phyloP scores from a whole-genome alignment of 306 rosid genomes.

The Dryas octopetala region DNA sequence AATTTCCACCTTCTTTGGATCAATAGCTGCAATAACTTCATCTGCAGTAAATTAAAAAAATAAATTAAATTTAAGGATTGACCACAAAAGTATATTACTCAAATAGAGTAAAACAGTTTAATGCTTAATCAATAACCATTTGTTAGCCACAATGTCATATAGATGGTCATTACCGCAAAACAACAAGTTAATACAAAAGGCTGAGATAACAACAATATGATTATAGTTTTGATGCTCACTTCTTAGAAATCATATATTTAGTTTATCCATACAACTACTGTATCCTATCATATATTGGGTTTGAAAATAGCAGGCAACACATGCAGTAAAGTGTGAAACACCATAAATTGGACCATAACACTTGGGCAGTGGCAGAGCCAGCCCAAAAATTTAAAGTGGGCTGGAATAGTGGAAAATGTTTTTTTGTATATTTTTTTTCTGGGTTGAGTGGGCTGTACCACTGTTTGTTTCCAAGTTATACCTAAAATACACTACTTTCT shows the following conservation, averaged over 20 bases:
- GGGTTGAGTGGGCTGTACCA: no score
- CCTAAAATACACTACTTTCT: no score
- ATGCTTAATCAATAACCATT: constrained; percentile 4
- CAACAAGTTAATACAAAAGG: background rate
- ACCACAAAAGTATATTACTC: constrained; percentile 8
- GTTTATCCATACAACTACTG: no score
- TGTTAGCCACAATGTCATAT: background rate
- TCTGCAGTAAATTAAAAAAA: constrained; percentile 49
- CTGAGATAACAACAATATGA: background rate
- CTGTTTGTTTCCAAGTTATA: no score
- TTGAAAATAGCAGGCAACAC: no score
- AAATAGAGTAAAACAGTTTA: constrained; percentile 22
- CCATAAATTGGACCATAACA: no score
- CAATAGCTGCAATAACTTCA: constrained; percentile 79
- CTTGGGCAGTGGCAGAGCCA: no score
- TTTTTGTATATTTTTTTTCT: no score
- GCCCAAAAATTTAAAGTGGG: no score
- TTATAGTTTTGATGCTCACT: background rate
- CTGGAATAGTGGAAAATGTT: no score
- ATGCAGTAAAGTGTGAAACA: no score
- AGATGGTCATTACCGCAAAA: background rate
- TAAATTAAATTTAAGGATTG: constrained; percentile 17
- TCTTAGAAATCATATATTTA: background rate
- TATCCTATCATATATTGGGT: no score
- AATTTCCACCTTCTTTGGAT: constrained; percentile 86